A percentile compares a stretch with the other conserved stretches of the same genome.
phyloP scores from a whole-genome alignment of 768 basidiomycete species.

The Termitomyces sp. region DNA sequence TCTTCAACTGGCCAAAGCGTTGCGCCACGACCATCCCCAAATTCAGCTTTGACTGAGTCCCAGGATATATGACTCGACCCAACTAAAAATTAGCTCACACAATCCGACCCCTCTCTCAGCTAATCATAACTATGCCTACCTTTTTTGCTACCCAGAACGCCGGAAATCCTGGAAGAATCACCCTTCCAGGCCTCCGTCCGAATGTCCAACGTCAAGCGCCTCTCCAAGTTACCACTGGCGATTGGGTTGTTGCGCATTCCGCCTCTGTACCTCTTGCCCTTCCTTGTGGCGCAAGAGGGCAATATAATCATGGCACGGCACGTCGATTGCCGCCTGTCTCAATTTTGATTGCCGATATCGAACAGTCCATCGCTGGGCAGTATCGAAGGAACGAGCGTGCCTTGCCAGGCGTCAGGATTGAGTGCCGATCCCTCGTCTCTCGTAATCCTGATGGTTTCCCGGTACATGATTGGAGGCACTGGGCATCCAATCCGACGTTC shows the following conservation, averaged over 20 bases:
- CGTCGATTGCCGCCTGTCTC: background rate
- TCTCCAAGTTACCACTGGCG: background rate
- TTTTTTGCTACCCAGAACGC: no score
- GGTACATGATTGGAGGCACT: background rate
- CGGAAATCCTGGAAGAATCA: background rate
- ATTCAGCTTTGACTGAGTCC: background rate
- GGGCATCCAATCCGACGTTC: background rate
- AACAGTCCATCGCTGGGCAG: background rate
- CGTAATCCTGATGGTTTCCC: background rate
- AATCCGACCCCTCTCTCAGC: background rate
- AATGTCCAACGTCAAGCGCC: background rate
- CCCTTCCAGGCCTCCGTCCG: background rate
- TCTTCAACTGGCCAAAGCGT: background rate
- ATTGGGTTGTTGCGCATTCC: background rate
- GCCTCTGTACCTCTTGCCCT: background rate
- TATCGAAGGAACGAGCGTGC: background rate
- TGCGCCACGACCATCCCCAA: background rate
- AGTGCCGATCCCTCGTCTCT: background rate
- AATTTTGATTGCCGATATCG: conserved; percentile 1
- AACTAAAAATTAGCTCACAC: background rate
- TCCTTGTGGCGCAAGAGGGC: background rate
- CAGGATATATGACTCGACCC: background rate
- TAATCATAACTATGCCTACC: no score
- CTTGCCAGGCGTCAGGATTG: background rate
- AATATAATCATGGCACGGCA: background rate